Evolutionary conservation across 1,139 yeast genomes (phyloP).

Genomic region (Saccharomyces pastorianus): DNA sequence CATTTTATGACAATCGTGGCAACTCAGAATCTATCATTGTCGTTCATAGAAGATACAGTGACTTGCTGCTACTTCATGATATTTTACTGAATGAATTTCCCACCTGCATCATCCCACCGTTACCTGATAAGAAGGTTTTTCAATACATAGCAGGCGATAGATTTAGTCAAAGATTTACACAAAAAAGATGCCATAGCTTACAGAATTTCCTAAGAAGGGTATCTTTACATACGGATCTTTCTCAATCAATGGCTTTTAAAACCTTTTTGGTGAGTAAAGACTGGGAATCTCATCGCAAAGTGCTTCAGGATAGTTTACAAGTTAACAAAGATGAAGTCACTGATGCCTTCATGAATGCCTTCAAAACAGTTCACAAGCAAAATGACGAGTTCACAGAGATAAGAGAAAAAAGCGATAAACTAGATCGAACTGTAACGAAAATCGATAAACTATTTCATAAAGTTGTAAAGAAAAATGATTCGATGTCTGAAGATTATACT

Average conservation of each 20-base stretch:
- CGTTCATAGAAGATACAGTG: slow-evolving; percentile 74
- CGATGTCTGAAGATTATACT: slow-evolving; percentile 62
- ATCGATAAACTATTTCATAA: slow-evolving; percentile 72
- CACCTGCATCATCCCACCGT: slow-evolving; percentile 80
- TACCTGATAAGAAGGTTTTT: slow-evolving; percentile 85
- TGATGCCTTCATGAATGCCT: slow-evolving; percentile 86
- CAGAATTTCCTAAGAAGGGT: slow-evolving; percentile 69
- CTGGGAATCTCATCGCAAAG: slow-evolving; percentile 71
- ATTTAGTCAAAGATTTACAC: slow-evolving; percentile 70
- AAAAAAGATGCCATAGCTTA: slow-evolving; percentile 75
- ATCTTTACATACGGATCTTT: slow-evolving; percentile 62
- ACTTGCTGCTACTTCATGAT: slow-evolving; percentile 70
- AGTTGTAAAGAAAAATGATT: slow-evolving; percentile 64
- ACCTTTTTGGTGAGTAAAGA: slow-evolving; percentile 73
- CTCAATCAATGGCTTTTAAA: slow-evolving; percentile 63
- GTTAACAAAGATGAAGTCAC: slow-evolving; percentile 39
- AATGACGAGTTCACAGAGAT: slow-evolving; percentile 78
- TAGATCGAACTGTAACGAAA: slow-evolving; percentile 72
- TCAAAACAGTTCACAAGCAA: slow-evolving; percentile 69
- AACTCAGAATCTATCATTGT: slow-evolving; percentile 40
- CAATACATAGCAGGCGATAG: slow-evolving; percentile 95
- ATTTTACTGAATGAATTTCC: slow-evolving; percentile 73
- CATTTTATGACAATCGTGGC: slow-evolving; percentile 34
- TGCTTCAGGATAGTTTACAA: slow-evolving; percentile 19
- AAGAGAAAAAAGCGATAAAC: slow-evolving; percentile 69